Evolutionary conservation across 345 rosid genomes (phyloP), one percentile per base, ranked within the genome.

Genomic region (Eucalyptus tenuipes): DNA sequence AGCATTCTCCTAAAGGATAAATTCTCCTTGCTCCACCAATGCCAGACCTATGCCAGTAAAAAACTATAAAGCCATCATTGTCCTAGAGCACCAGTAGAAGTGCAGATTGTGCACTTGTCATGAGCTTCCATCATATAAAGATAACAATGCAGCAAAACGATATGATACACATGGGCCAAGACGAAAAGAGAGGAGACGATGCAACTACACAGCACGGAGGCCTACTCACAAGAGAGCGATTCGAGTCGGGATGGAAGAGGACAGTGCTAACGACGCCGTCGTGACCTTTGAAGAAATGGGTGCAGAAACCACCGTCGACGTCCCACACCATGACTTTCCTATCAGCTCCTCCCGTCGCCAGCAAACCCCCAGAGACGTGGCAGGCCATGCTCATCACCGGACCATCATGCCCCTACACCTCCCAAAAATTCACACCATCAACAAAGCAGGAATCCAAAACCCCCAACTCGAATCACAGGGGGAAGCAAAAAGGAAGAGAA

Each of bases 311-410:
- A 87, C 99, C 99, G 91, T 97, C 98, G 40, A 98, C 97, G 94
- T 98, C 99, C 99, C 99, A 98, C 85, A 98, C 97, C 89, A 94
- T 96, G 12, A 98, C 99, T 93, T 98, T 98, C 90, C 98, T 96
- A 92, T 98, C 99, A 88, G 99, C 95, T 94, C 99, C 99, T 44
- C 97, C 97, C 85, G 99, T 98, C 52, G 98, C 99, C 89, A 98
- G 95, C 93, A 97, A 91, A 45, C 99, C 99, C 80, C 99, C 98
- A 18, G 99, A 98, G 5, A 94, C 96, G 93, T 98, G 98, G 93
- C 97, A 95, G 50, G 96, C 94, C 99, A 98, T 98, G 37, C 94
- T 94, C 97, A 95, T 95, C 55, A 96, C 94, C 5, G 99, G 98
- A 87, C 99, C 99, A 7, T 98, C 98, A 87, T 95, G 99, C 49